Base-by-base conservation (phyloP, 345 rosid genomes). In the Rhizophora mangle region DNA sequence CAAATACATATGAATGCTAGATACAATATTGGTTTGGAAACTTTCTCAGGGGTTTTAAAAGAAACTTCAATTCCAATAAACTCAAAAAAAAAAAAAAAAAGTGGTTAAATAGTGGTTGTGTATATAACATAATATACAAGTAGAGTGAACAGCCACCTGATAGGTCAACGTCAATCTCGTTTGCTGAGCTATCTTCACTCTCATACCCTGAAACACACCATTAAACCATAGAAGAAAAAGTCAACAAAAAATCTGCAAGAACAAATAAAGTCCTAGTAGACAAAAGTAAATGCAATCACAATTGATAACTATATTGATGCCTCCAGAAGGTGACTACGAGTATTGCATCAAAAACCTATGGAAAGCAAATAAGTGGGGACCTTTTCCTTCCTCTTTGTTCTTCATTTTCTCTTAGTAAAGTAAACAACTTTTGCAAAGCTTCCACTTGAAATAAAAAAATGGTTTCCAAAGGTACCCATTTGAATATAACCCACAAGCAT, bases 111-210 rank as follows among this genome's bases (percentile, higher is more conserved):
- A 43, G 47, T 43, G 16, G 47, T 11, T 43, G 47, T 13, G 18
- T 18, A 43, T 43, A 43, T 43, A 19, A 43, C 49, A 43, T 22
- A 4, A 21, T 56, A 9, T 56, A 56, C 19, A 22, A 24, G 16
- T 21, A 10, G 30, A 3, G 49, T 43, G 49, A 60, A 59, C 52
- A 34, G 37, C 54, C 71, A 88, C 90, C 88, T 43, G 81, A 39
- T 11, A 83, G 75, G 65, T 81, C 80, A 6, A 55, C 83, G 47
- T 64, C 69, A 55, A 86, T 69, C 67, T 82, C 86, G 62, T 83
- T 76, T 0, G 69, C 86, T 20, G 85, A 88, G 90, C 89, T 72
- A 79, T 84, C 84, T 76, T 83, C 87, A 56, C 86, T 82, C 76
- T 72, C 77, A 67, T 86, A 83, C 57, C 88, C 89, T 88, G 88